Evolutionary conservation across 2,329 filamentous ascomycete species (phyloP).

Genomic region (Pestalotiopsis sp.): DNA sequence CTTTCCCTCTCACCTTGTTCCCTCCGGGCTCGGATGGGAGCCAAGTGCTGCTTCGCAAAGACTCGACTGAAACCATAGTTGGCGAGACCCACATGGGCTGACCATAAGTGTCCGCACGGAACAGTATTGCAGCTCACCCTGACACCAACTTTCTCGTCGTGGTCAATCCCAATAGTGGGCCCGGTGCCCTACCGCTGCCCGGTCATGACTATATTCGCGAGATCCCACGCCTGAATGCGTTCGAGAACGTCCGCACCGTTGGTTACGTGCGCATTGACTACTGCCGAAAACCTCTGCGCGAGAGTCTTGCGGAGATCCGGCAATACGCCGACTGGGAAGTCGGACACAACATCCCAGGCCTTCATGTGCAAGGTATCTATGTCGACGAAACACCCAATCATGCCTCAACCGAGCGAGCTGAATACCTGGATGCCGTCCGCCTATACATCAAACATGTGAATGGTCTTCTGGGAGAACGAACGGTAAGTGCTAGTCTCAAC

Average conservation of each 20-base stretch:
- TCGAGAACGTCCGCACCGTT: conserved; percentile 1
- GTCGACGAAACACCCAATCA: conserved; percentile 9
- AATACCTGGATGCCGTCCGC: not conserved
- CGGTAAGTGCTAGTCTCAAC: not conserved
- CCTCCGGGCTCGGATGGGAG: not conserved
- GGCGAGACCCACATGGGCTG: not conserved
- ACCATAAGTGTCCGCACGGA: not conserved
- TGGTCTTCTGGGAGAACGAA: not conserved
- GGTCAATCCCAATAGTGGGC: conserved; percentile 8
- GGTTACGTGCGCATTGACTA: conserved; percentile 8
- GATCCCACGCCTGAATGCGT: conserved; percentile 6
- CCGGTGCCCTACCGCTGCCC: conserved; percentile 3
- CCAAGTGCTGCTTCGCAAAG: not conserved
- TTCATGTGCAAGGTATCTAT: conserved; percentile 7
- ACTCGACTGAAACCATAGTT: not conserved
- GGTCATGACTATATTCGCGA: conserved; percentile 4
- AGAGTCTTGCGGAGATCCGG: not conserved
- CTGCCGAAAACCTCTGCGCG: not conserved
- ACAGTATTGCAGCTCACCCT: conserved; percentile 4
- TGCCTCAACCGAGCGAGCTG: not conserved
- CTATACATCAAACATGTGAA: not conserved
- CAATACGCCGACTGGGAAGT: not conserved
- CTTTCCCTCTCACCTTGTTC: not conserved
- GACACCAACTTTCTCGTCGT: conserved; percentile 8
- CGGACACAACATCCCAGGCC: not conserved